phyloP scores from a whole-genome alignment of 1,284 basidiomycete species.

The Microbotryomycetes sp. region DNA sequence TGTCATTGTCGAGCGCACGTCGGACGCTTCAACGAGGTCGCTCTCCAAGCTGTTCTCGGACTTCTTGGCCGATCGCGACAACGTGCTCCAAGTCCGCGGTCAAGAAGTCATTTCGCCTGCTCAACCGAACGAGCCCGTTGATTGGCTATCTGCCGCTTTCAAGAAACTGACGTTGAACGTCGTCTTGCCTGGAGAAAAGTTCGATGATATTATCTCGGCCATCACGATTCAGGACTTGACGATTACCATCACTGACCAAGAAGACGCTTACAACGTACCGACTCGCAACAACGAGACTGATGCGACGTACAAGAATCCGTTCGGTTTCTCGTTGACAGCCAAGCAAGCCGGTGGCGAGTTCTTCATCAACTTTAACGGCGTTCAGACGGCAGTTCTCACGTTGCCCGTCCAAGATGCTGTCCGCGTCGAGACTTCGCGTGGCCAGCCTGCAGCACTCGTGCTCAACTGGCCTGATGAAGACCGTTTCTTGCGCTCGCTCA shows the following conservation, averaged over 20 bases:
- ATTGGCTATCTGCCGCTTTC: slow-evolving; percentile 65
- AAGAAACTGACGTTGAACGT: slow-evolving; percentile 58
- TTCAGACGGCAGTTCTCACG: slow-evolving; percentile 14
- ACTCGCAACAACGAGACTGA: slow-evolving; percentile 55
- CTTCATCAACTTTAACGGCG: slow-evolving; percentile 20
- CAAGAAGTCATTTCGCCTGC: slow-evolving; percentile 50
- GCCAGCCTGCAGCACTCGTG: slow-evolving; percentile 19
- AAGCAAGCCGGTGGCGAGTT: slow-evolving; percentile 18
- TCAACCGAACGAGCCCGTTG: slow-evolving; percentile 48
- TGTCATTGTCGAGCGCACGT: slow-evolving; percentile 52
- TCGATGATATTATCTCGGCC: slow-evolving; percentile 60
- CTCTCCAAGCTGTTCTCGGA: slow-evolving; percentile 61
- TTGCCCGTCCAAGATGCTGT: slow-evolving; percentile 19
- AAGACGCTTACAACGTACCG: slow-evolving; percentile 53
- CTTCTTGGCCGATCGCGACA: slow-evolving; percentile 56
- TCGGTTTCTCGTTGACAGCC: slow-evolving; percentile 56
- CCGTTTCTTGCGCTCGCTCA: slow-evolving; percentile 11
- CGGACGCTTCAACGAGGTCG: neutral
- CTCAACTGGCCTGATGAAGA: slow-evolving; percentile 13
- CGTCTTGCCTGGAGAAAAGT: slow-evolving; percentile 57
- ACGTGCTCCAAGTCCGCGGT: slow-evolving; percentile 57
- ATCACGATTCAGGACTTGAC: slow-evolving; percentile 56
- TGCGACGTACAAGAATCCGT: slow-evolving; percentile 64
- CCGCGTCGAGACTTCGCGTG: slow-evolving; percentile 20
- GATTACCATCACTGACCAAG: slow-evolving; percentile 50